Evolutionary conservation across 2,329 filamentous ascomycete genomes (phyloP), one percentile per base, ranked within the genome.

Genomic region (Fonsecaea monophora): DNA sequence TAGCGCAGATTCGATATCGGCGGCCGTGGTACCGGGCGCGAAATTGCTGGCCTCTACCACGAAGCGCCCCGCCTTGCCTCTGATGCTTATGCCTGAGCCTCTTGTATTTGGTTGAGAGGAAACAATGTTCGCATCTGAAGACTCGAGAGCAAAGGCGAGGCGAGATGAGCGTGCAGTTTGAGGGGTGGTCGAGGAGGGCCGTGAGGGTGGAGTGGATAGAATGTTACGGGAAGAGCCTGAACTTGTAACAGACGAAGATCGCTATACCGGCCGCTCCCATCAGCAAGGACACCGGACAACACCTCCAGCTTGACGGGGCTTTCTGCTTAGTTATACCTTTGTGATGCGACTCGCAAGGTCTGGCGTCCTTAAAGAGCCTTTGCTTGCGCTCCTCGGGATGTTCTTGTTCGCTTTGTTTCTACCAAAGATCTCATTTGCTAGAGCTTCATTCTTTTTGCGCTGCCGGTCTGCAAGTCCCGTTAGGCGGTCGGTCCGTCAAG

Each of bases 11-110:
- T 89, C 85, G 54, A 90, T 89, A 71, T 90, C 87, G 32, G 85
- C 86, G 15, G 86, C 87, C 2, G 87, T 89, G 0, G 87, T 90
- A 15, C 87, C 87, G n/a, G 84, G 84, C 13, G 87, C 87, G 74
- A 90, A 89, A 76, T 89, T 89, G 74, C 82, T 83, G 6, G 86
- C 87, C 59, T 87, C 76, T 6, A 90, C 84, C 5, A 85, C 80
- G 73, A 83, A 87, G 2, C 85, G 85, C 0, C 84, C 84, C 12
- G 81, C 80, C 21, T 78, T 76, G 57, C 87, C 87, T 74, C 82
- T 82, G 66, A 89, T 88, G 74, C 78, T 85, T 67, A 89, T 80
- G 42, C 83, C 72, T 12, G 53, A 62, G 40, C 66, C 60, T 62
- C 57, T 64, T 15, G 18, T 73, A 73, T 45, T 76, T 73, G 58